These are phyloP conservation scores for Claviceps fusiformis DNA, from an alignment of 2,329 filamentous ascomycete species.

Conservation along the genomic window DNA sequence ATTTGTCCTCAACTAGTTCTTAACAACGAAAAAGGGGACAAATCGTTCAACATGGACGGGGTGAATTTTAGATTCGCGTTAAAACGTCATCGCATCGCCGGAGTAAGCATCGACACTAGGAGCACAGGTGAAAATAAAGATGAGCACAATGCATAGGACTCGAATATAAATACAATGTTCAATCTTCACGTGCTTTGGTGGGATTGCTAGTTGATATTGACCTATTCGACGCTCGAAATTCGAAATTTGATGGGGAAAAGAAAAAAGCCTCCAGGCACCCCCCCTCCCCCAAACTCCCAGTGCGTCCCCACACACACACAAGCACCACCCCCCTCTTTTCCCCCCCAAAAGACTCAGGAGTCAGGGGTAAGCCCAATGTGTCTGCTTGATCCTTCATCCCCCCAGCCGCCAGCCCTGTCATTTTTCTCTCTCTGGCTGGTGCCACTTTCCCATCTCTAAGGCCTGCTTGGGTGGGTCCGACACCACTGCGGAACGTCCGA, in stretches of 20 bases:
- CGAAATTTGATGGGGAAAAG: not conserved
- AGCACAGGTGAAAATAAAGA: not conserved
- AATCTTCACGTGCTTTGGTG: not conserved
- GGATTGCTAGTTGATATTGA: not conserved
- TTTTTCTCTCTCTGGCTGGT: not conserved
- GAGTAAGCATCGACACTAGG: too few relatives aligned
- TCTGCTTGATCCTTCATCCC: too few relatives aligned
- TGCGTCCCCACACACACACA: too few relatives aligned
- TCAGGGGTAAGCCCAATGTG: too few relatives aligned
- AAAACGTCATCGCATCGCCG: not conserved
- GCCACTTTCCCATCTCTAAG: not conserved
- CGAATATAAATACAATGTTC: not conserved
- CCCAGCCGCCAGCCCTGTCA: too few relatives aligned
- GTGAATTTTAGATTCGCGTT: too few relatives aligned
- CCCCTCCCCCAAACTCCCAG: too few relatives aligned
- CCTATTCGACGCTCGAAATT: not conserved
- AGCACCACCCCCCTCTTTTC: too few relatives aligned
- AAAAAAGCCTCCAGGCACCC: too few relatives aligned
- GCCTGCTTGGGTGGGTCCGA: not conserved
- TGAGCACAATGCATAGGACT: too few relatives aligned
- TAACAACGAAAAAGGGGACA: not conserved
- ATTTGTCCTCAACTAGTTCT: not conserved
- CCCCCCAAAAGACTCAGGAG: too few relatives aligned
- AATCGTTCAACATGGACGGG: not conserved
- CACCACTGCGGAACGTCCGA: not conserved